phyloP scores from a whole-genome alignment of 2,329 filamentous ascomycete genomes.

The Camptophora hylomeconis region DNA sequence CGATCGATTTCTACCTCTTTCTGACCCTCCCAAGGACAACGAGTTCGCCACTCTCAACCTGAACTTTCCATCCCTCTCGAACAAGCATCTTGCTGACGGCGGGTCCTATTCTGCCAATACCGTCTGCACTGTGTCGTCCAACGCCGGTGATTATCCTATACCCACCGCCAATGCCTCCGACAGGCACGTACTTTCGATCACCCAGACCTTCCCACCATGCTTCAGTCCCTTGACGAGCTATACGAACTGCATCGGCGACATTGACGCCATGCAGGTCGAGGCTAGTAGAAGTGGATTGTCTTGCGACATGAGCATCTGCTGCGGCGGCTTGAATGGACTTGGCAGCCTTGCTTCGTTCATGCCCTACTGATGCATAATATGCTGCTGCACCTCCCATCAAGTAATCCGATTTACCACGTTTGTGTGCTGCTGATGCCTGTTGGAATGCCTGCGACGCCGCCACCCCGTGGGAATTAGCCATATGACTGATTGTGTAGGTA shows the following conservation, averaged over 20 bases:
- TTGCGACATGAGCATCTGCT: conserved; percentile 56
- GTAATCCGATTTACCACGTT: conserved; percentile 53
- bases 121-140: conserved; percentile 65
- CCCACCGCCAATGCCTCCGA: conserved; percentile 36
- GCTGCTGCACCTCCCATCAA: conserved; percentile 63
- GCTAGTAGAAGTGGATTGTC: conserved; percentile 46
- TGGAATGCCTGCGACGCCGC: conserved; percentile 39
- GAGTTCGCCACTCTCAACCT: conserved; percentile 57
- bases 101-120: conserved; percentile 61
- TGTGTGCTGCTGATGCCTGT: conserved; percentile 46
- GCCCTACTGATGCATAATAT: conserved; percentile 60
- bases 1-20: not conserved
- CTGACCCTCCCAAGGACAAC: conserved; percentile 48
- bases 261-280: conserved; percentile 76
- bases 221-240: conserved; percentile 53
- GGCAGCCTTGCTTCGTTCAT: conserved; percentile 47
- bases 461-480: conserved; percentile 32
- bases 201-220: conserved; percentile 67
- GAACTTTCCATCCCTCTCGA: conserved; percentile 71
- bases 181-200: conserved; percentile 43
- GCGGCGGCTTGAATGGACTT: conserved; percentile 48
- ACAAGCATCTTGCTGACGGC: conserved; percentile 66
- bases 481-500: conserved; percentile 19
- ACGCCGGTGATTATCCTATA: conserved; percentile 71
- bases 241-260: conserved; percentile 68